Conservation (phyloP, 2,329 filamentous ascomycete species). For the Colletotrichum scovillei region DNA sequence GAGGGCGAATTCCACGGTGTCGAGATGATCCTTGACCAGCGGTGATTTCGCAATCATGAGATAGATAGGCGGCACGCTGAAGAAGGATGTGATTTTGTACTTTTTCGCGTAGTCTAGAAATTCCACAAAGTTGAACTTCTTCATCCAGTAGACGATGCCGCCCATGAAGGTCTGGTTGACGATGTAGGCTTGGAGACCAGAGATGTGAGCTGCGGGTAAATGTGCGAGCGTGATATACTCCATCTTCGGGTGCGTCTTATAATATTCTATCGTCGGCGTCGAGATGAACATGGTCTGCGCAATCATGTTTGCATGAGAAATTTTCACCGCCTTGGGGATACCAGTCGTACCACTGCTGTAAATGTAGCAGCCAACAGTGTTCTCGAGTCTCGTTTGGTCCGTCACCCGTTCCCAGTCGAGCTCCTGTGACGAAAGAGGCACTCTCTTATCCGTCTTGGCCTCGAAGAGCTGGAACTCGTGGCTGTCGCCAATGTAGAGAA, state of each 20-base stretch:
- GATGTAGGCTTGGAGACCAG: constrained; percentile 57
- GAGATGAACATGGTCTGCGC: constrained; percentile 47
- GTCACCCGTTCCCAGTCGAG: constrained; percentile 67
- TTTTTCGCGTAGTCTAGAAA: constrained; percentile 65
- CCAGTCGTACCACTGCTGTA: constrained; percentile 63
- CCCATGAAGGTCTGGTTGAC: constrained; percentile 54
- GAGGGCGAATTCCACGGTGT: constrained; percentile 57
- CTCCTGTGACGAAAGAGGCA: constrained; percentile 48
- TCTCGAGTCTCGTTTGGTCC: constrained; percentile 55
- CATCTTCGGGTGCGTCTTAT: constrained; percentile 41
- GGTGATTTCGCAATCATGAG: constrained; percentile 68
- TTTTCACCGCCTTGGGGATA: constrained; percentile 57
- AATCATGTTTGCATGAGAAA: constrained; percentile 59
- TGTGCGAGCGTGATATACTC: constrained; percentile 53
- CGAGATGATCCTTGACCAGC: constrained; percentile 66
- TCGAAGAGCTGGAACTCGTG: constrained; percentile 40
- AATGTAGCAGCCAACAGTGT: constrained; percentile 54
- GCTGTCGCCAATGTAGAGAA: constrained; percentile 37
- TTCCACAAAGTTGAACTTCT: constrained; percentile 64
- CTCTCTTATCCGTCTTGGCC: constrained; percentile 43
- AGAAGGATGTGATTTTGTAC: constrained; percentile 64
- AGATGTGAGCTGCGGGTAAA: constrained; percentile 58
- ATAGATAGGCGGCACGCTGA: constrained; percentile 71
- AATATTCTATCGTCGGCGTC: constrained; percentile 44
- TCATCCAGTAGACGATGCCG: constrained; percentile 71